Percentiles rank a stretch among this genome's conserved stretches.
Evolutionary conservation across 2,329 filamentous ascomycete species (phyloP).

Genomic region (Purpureocillium takamizusanense): DNA sequence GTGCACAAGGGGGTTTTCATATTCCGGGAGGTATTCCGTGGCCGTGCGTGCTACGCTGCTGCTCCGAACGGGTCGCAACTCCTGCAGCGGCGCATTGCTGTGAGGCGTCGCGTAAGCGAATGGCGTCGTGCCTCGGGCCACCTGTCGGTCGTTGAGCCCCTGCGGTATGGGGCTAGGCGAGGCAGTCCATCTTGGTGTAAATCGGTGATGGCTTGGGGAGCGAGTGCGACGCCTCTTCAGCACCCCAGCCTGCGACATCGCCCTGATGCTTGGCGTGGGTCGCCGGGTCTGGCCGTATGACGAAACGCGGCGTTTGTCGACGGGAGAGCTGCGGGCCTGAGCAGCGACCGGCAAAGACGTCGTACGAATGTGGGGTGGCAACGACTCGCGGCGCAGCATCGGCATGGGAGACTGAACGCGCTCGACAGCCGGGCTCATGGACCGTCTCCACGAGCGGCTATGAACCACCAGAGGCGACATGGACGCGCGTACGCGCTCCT

Average conservation of each 20-base stretch:
- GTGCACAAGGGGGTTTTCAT: conserved; percentile 26
- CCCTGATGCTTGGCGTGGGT: conserved; percentile 19
- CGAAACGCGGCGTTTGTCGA: conserved; percentile 34
- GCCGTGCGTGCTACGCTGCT: conserved; percentile 18
- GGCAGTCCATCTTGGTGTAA: conserved; percentile 47
- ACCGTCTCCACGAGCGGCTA: conserved; percentile 17
- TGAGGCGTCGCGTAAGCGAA: conserved; percentile 70
- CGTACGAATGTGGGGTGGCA: conserved; percentile 41
- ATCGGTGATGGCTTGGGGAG: conserved; percentile 45
- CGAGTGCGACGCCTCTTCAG: conserved; percentile 45
- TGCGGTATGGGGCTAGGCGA: conserved; percentile 34
- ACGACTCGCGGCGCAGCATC: conserved; percentile 30
- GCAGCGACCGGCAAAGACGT: conserved; percentile 39
- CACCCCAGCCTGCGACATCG: conserved; percentile 18
- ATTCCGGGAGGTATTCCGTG: conserved; percentile 21
- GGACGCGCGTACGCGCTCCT: conserved; percentile 30
- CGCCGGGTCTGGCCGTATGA: conserved; percentile 29
- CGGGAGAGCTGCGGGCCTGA: conserved; percentile 25
- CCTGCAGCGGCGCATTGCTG: conserved; percentile 48
- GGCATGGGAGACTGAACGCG: conserved; percentile 31
- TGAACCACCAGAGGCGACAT: conserved; percentile 30
- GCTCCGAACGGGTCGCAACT: conserved; percentile 22
- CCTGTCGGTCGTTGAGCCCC: conserved; percentile 21
- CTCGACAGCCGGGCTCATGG: conserved; percentile 19
- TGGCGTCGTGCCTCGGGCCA: conserved; percentile 35